Evolutionary conservation across 1,139 yeast species (phyloP), one percentile per base, ranked within the genome.

Genomic region (Scheffersomyces quercinus): DNA sequence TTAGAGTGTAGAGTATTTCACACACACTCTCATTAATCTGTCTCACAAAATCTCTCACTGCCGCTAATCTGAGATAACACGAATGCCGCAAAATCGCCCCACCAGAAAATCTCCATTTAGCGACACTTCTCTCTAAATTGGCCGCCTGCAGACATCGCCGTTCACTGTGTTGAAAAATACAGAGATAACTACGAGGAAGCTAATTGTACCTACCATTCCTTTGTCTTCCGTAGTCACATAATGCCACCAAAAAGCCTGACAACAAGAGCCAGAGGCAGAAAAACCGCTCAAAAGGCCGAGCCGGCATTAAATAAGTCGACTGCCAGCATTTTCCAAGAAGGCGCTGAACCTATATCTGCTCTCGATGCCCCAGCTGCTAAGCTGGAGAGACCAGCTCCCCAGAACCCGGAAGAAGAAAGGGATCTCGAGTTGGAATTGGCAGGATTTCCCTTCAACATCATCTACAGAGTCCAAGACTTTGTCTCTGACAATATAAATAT

Each of bases 381-480:
- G 20, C 20, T 5, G 20, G 6, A 5, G 20, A 16, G 20, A 20
- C 8, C 26, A 20, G 26, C 26, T 13, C 16, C 11, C 20, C 26
- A 13, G 10, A 12, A 24, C 10, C 26, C 36, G 28, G 20, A n/a
- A 9, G 20, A 31, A 13, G 38, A 12, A 9, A 28, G 20, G 16
- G 29, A 32, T 11, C 44, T 28, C 28, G 46, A 41, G 11, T 49
- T 41, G 5, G 45, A 33, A 28, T 42, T 52, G 20, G 50, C 53
- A 7, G 26, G 39, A 3, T 39, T 47, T 16, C 34, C 46, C 3
- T 15, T 47, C 20, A 52, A 46, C 20, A 35, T 49, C 13, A 47
- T 73, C 31, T 73, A 61, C 52, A 53, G 54, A 14, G 52, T 61
- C 8, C 79, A 74, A 48, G 79, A 74, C 45, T 72, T 65, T 47